Evolutionary conservation across 306 rosid species (phyloP), one percentile per base, ranked within the genome.

Genomic region (Medicago lupulina): DNA sequence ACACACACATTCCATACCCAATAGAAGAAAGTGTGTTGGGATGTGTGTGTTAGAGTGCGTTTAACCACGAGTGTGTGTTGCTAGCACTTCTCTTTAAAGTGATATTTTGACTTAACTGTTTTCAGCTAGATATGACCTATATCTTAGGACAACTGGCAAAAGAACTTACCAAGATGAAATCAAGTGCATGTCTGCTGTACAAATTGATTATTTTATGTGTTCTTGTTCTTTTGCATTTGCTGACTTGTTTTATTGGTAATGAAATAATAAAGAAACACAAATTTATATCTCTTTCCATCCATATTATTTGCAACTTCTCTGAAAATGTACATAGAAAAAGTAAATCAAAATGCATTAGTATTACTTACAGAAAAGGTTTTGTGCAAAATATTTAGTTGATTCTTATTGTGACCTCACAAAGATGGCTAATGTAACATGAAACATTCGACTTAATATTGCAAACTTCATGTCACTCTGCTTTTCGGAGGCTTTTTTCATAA

Each of bases 391-490:
- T 34, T 34, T 34, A 34, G 38, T 34, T 4, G 36, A 4, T 34
- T 34, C 38, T 34, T 34, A 34, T 6, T 34, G 38, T 34, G 7
- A 34, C 38, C 38, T 34, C 38, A 34, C 38, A 34, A 34, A 34
- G 60, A 19, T 68, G 19, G 64, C 57, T 73, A 47, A 46, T 57
- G 76, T 71, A 66, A 68, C 25, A 65, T 7, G 63, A 75, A 65
- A 50, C 17, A 46, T 78, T 40, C 31, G 18, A 38, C 76, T 73
- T 61, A 49, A 11, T 68, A 51, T 34, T 65, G 23, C 55, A 55
- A 65, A 72, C 71, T 76, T 31, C 36, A 23, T 71, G 58, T 74
- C 16, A 66, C 50, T 68, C 44, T 61, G 25, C 79, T 16, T 55
- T 17, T 44, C 49, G 25, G 72, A 62, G 75, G 70, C 82, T 44